Evolutionary conservation across 345 rosid species (phyloP), one percentile per base, ranked within the genome.

Genomic region (Garcia nutans): DNA sequence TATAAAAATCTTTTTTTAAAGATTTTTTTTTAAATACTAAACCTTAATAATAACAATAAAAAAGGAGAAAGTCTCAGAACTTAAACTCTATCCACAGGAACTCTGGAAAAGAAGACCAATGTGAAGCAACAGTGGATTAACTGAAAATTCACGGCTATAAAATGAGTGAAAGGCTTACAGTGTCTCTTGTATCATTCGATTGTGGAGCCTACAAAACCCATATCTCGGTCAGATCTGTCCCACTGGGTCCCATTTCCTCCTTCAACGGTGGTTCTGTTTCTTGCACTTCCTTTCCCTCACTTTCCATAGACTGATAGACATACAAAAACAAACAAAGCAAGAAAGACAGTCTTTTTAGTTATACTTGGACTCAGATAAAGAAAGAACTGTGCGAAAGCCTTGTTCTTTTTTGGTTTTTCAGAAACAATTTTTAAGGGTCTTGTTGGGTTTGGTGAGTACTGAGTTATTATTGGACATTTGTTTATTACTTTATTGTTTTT

Each of bases 171-270:
- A 28, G 58, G 61, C 52, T 10, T 44, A 5, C 57, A 24, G 23
- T 33, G 23, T 33, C 42, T 42, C 52, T 77, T 64, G 66, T 64
- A 60, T 70, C 37, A 41, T 64, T 24, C 17, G 41, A 26, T 10
- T 64, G 74, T 82, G 92, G 90, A 85, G 77, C 89, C 93, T 73
- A 84, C 75, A 71, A 11, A 70, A 17, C 87, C 86, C 80, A 83
- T 76, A 81, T 80, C 80, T 87, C 81, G 78, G 78, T 80, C 86
- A 84, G 85, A 91, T 90, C 87, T 77, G 79, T 80, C 79, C 79
- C 68, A 72, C 78, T 76, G 88, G 82, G 82, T 59, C 85, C 87
- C 80, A 79, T 24, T 16, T 58, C 13, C 70, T 22, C 23, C 72
- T 71, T 57, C 76, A 71, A n/a, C 79, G 66, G 75, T 64, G 74